phyloP scores from a whole-genome alignment of 352 stramenopile genomes.

The Aphanomyces stellatus region DNA sequence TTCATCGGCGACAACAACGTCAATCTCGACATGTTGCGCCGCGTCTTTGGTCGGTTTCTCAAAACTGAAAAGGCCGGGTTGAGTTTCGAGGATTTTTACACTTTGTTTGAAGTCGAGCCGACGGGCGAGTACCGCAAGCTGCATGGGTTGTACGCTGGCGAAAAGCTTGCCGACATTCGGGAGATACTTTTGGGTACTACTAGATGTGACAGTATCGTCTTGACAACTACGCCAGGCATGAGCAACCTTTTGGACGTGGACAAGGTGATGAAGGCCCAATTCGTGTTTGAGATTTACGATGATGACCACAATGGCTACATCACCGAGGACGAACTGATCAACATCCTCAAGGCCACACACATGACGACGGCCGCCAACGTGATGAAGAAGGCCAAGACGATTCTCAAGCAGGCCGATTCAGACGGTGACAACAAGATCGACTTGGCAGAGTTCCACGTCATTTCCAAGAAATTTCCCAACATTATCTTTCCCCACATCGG shows the following conservation, averaged over 20 bases:
- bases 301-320: slow-evolving; percentile 89
- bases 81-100: slow-evolving; percentile 74
- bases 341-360: slow-evolving; percentile 88
- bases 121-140: slow-evolving; percentile 83
- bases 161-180: slow-evolving; percentile 69
- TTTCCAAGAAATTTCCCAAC: slow-evolving; percentile 86
- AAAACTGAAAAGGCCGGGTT: slow-evolving; percentile 46
- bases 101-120: slow-evolving; percentile 78
- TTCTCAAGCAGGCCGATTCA: slow-evolving; percentile 72
- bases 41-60: slow-evolving; percentile 45
- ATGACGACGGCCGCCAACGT: slow-evolving; percentile 72
- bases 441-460: slow-evolving; percentile 78
- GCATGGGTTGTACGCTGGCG: slow-evolving; percentile 78
- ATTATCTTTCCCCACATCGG: slow-evolving; percentile 59
- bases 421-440: slow-evolving; percentile 71
- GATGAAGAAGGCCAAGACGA: slow-evolving; percentile 76
- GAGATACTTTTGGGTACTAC: slow-evolving; percentile 76
- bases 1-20: slow-evolving; percentile 63
- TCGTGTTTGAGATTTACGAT: slow-evolving; percentile 93
- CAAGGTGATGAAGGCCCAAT: slow-evolving; percentile 75
- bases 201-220: neutral
- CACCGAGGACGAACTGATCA: slow-evolving; percentile 82
- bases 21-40: slow-evolving; percentile 50
- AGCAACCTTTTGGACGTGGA: slow-evolving; percentile 77
- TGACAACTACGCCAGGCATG: slow-evolving; percentile 27